Conservation (phyloP, 1,139 yeast genomes). For the Kodamaea sp. region DNA sequence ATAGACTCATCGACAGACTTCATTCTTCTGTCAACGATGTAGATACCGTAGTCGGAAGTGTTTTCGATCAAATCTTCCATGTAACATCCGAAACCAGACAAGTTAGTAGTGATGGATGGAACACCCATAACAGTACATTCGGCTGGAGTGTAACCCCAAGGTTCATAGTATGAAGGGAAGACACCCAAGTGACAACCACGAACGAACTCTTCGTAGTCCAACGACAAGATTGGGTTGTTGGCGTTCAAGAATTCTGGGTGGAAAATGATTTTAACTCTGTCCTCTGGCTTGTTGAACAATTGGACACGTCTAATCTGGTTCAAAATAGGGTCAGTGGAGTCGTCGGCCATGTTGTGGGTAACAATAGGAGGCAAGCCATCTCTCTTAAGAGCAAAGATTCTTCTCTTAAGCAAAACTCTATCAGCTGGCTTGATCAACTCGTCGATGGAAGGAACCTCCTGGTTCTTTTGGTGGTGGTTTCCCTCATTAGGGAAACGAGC, state of each 20-base stretch:
- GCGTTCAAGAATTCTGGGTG: constrained; percentile 97
- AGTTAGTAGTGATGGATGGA: constrained; percentile 95
- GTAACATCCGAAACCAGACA: constrained; percentile 97
- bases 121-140: constrained; percentile 99
- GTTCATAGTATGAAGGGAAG: constrained; percentile 97
- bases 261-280: constrained; percentile 92
- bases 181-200: constrained; percentile 98
- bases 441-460: constrained; percentile 63
- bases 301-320: constrained; percentile 92
- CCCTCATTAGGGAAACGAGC: constrained; percentile 73
- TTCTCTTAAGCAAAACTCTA: constrained; percentile 83
- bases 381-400: constrained; percentile 91
- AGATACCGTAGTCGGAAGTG: constrained; percentile 93
- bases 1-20: constrained; percentile 93
- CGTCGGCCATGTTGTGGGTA: constrained; percentile 97
- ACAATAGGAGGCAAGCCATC: constrained; percentile 91
- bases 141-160: constrained; percentile 99
- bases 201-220: constrained; percentile 96
- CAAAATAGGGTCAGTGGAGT: constrained; percentile 85
- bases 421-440: constrained; percentile 87
- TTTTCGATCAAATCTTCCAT: constrained; percentile 98
- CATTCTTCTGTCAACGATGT: constrained; percentile 92
- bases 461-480: constrained; percentile 55
- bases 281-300: constrained; percentile 84
- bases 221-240: constrained; percentile 87